phyloP scores from a whole-genome alignment of 2,329 filamentous ascomycete species.

The Aspergillus quadrilineatus region DNA sequence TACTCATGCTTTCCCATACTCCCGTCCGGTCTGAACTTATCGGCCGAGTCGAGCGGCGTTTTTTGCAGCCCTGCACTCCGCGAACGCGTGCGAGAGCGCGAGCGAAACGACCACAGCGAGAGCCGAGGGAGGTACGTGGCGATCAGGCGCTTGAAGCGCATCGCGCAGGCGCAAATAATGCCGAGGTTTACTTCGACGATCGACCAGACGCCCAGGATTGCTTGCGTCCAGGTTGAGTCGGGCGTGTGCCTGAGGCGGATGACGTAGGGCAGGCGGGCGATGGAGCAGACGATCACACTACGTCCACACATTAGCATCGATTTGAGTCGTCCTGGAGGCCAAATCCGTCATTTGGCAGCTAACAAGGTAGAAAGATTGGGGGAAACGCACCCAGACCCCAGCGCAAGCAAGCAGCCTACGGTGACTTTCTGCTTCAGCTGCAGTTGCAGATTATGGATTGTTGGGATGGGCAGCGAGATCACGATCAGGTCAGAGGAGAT shows the following conservation, averaged over 20 bases:
- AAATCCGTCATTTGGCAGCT: too few species aligned
- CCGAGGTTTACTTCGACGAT: constrained; percentile 21
- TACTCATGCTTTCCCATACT: not conserved
- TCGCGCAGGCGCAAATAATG: constrained; percentile 20
- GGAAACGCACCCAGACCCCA: constrained; percentile 11
- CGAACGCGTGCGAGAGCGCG: not conserved
- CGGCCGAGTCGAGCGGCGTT: not conserved
- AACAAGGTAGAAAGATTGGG: too few species aligned
- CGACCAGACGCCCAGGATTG: constrained; percentile 18
- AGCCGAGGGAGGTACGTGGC: constrained; percentile 9
- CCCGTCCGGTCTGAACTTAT: not conserved
- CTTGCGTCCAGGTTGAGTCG: constrained; percentile 15
- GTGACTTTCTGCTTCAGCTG: constrained; percentile 14
- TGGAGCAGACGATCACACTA: constrained; percentile 17
- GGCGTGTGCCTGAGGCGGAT: constrained; percentile 8
- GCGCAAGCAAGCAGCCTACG: constrained; percentile 12
- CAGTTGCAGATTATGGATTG: constrained; percentile 13
- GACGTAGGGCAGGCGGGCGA: constrained; percentile 18
- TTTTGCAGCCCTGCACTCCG: not conserved
- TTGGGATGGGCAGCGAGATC: constrained; percentile 6
- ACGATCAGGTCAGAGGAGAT: constrained; percentile 15
- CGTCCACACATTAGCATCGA: not conserved
- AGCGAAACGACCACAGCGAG: constrained; percentile 10
- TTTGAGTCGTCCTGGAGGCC: not conserved
- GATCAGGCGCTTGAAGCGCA: constrained; percentile 18